Conservation (phyloP, 2,329 filamentous ascomycete genomes). For the Sclerotinia spermophila region DNA sequence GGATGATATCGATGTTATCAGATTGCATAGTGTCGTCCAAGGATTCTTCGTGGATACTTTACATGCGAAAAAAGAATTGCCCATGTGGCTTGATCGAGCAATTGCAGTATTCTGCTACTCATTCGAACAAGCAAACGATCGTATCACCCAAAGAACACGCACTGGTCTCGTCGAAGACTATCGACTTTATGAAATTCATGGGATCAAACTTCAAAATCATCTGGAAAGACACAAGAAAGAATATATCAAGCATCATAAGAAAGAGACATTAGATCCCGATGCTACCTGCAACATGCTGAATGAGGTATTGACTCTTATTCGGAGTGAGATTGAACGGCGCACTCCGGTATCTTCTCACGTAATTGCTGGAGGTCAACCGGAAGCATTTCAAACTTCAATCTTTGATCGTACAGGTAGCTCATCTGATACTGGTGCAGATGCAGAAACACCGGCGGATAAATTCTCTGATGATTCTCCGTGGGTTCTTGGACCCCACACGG, state of each 20-base stretch:
- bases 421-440: constrained; percentile 43
- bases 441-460: constrained; percentile 40
- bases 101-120: constrained; percentile 48
- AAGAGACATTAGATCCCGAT: constrained; percentile 27
- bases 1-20: constrained; percentile 49
- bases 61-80: constrained; percentile 39
- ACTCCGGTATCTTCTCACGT: constrained; percentile 42
- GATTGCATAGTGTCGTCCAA: constrained; percentile 51
- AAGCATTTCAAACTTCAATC: constrained; percentile 43
- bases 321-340: constrained; percentile 43
- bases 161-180: constrained; percentile 52
- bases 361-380: constrained; percentile 39
- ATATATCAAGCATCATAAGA: constrained; percentile 27
- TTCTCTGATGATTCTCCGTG: constrained; percentile 32
- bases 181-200: constrained; percentile 50
- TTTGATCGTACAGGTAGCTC: constrained; percentile 50
- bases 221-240: constrained; percentile 41
- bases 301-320: constrained; percentile 40
- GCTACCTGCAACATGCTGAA: constrained; percentile 39
- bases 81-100: constrained; percentile 49
- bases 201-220: constrained; percentile 45
- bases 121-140: constrained; percentile 45
- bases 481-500: constrained; percentile 28
- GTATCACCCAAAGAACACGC: constrained; percentile 42
- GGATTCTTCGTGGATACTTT: constrained; percentile 50